A percentile compares a stretch with the other conserved stretches of the same genome.
Conservation (phyloP, 2,329 filamentous ascomycete species). For the Cadophora luteo-olivacea region DNA sequence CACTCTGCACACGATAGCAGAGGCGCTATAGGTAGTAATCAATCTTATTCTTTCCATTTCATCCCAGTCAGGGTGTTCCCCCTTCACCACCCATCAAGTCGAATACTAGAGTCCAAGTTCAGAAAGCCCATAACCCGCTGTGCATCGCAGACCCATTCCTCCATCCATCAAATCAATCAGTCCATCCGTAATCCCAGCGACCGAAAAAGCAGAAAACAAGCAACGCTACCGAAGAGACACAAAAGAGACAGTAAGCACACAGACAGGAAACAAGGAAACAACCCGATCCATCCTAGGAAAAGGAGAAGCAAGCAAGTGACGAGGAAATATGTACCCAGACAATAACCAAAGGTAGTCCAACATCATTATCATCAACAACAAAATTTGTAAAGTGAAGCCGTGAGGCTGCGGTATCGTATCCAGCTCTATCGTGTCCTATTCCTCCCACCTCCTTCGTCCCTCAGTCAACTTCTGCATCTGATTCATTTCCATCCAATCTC, state of each 20-base stretch:
- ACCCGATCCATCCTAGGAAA: background rate
- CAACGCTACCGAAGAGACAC: conserved; percentile 23
- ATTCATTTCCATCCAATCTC: conserved; percentile 10
- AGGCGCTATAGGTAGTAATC: background rate
- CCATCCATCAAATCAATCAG: conserved; percentile 1
- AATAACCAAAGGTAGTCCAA: conserved; percentile 20
- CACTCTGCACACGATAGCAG: background rate
- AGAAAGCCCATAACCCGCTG: background rate
- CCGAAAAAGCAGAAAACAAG: conserved; percentile 6
- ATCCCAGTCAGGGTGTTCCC: background rate
- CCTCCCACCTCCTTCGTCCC: conserved; percentile 6
- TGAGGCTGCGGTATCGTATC: conserved; percentile 22
- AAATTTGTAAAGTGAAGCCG: conserved; percentile 19
- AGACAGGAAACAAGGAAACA: background rate
- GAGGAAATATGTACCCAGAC: conserved; percentile 21
- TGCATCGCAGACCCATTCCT: conserved; percentile 3
- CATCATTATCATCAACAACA: conserved; percentile 29
- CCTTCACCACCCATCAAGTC: background rate
- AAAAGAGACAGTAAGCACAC: background rate
- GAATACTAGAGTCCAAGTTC: background rate
- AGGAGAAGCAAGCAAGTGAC: background rate
- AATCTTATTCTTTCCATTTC: conserved; percentile 5
- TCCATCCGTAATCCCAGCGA: background rate
- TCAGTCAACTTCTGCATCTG: conserved; percentile 4
- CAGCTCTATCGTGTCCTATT: conserved; percentile 18